Percentiles rank a stretch among this genome's conserved stretches.
These are phyloP conservation scores for Chrysanthemum lavandulifolium DNA, from an alignment of 129 eudicot genomes.

Conservation along the genomic window DNA sequence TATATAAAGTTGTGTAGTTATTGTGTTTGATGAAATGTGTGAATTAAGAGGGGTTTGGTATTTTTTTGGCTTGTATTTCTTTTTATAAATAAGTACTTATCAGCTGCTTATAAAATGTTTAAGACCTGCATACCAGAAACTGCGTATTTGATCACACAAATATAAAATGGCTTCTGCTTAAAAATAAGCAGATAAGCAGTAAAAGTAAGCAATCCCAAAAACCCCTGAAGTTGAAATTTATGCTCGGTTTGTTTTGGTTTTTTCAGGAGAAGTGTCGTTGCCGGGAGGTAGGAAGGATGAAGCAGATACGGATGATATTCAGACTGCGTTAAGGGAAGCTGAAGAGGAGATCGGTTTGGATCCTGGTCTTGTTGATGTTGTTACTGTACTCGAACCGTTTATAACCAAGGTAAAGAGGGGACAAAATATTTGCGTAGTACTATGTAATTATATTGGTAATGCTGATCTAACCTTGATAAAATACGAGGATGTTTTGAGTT, in stretches of 20 bases:
- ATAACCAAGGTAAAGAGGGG: conserved; percentile 40
- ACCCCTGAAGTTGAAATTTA: background rate
- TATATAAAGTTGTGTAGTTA: conserved; percentile 10
- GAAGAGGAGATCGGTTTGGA: conserved; percentile 81
- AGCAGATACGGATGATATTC: conserved; percentile 43
- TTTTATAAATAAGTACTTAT: too few relatives aligned
- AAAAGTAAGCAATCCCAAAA: too few relatives aligned
- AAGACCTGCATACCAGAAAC: too few relatives aligned
- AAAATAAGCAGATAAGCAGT: too few relatives aligned
- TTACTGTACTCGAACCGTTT: conserved; percentile 56
- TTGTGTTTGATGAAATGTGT: background rate
- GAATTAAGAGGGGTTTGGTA: background rate
- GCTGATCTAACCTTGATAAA: background rate
- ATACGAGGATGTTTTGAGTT: background rate
- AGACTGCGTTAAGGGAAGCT: conserved; percentile 79
- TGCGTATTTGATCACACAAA: background rate
- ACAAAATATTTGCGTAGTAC: background rate
- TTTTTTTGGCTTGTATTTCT: too few relatives aligned
- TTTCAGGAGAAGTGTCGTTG: conserved; percentile 73
- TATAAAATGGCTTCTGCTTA: too few relatives aligned
- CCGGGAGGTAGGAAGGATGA: conserved; percentile 82
- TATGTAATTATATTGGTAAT: background rate
- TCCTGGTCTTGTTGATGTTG: conserved; percentile 64
- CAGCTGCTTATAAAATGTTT: too few relatives aligned
- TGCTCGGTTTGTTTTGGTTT: background rate